Base-by-base conservation (phyloP, 805 yeast species). In the Wilhelminamyces savonicus region DNA sequence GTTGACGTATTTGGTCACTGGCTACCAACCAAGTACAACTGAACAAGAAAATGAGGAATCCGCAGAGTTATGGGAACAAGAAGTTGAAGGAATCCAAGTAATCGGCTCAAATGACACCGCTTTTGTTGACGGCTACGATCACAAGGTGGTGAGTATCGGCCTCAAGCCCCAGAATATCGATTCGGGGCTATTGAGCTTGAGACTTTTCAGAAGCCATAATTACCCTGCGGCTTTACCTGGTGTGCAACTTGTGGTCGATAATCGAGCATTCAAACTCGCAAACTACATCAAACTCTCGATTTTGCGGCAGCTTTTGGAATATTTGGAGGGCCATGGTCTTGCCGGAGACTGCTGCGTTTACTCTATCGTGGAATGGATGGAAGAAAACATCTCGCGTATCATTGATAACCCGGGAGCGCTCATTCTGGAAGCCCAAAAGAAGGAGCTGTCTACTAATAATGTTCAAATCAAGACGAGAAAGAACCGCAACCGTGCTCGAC, bases 201-300 rank as follows among this genome's bases (percentile, higher is more conserved):
- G 43, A 23, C 29, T 60, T 11, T 52, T 48, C 34, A 50, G 46
- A 22, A 43, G 60, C 12, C 39, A 42, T 1, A 43, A 54, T 13
- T 87, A 87, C 52, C 96, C 97, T 0, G 44, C 55, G 18, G 63
- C 66, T 7, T 46, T 85, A 15, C 85, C 90, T 0, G 95, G 95
- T 0, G 58, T 87, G 6, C 76, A 78, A 12, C 31, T 65, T 2
- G 34, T 66, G 1, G 69, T 66, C 7, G 54, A 53, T 20, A 55
- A 67, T 28, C 28, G 48, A 0, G 56, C 70, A 7, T 66, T 66
- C 41, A 71, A 71, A 31, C 56, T 86, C 24, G 87, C 95, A 8
- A 76, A 69, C 46, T 83, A 82, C 46, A 76, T 82, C 41, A 81
- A 78, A 39, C 40, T 73, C 10, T 71, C 81, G n/a, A 64, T 76